A percentile compares a stretch with the other conserved stretches of the same genome.
Evolutionary conservation across 768 basidiomycete species (phyloP).

Genomic region (Lactifluus piperatus): DNA sequence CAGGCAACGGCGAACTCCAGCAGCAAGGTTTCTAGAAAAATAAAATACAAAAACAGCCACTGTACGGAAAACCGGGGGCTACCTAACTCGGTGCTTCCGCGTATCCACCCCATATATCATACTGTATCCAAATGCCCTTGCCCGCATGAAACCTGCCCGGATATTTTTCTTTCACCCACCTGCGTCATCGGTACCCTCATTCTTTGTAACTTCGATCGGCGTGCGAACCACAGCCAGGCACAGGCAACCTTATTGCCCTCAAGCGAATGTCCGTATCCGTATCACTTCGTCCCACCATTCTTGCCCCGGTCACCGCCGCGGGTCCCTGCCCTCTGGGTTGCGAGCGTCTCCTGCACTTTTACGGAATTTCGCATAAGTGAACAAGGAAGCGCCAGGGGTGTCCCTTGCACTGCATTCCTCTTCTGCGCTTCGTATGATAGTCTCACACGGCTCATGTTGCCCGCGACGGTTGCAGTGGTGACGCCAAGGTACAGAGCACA

Average conservation of each 20-base stretch:
- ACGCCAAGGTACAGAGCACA: background rate
- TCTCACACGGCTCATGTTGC: background rate
- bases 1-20: background rate
- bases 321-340: background rate
- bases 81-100: background rate
- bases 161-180: background rate
- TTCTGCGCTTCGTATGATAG: background rate
- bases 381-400: background rate
- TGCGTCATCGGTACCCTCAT: slow-evolving; percentile 12
- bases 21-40: background rate
- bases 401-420: background rate
- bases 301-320: background rate
- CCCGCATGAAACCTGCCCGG: background rate
- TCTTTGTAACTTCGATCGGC: background rate
- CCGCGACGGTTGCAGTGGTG: background rate
- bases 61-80: background rate
- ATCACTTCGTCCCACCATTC: background rate
- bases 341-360: background rate
- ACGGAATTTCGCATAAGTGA: background rate
- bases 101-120: background rate
- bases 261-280: background rate
- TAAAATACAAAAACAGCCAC: background rate
- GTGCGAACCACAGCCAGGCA: slow-evolving; percentile 4
- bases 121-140: background rate
- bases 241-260: background rate